Evolutionary conservation across 2,329 filamentous ascomycete species (phyloP).

Genomic region (Capronia epimyces): DNA sequence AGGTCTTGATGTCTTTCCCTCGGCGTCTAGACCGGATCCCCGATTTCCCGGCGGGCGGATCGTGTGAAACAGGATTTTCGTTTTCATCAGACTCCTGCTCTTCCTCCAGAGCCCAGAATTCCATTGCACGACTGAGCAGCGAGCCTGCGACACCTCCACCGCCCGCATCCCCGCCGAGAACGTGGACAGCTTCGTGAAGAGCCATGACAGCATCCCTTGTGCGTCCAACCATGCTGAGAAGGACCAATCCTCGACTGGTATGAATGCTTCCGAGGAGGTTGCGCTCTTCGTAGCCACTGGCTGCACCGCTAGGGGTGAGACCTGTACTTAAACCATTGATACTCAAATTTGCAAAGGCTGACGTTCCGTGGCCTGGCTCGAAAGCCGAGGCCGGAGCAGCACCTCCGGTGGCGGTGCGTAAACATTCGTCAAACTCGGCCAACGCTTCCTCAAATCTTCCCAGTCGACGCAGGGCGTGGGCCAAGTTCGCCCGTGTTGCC

Average conservation of each 20-base stretch:
- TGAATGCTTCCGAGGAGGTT: constrained; percentile 44
- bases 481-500: constrained; percentile 79
- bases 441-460: constrained; percentile 66
- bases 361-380: constrained; percentile 19
- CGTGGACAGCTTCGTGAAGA: constrained; percentile 64
- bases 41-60: background rate
- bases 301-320: constrained; percentile 33
- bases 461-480: constrained; percentile 74
- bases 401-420: constrained; percentile 70
- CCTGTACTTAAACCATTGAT: constrained; percentile 15
- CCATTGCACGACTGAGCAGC: constrained; percentile 41
- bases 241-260: constrained; percentile 64
- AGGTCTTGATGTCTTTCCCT: constrained; percentile 5
- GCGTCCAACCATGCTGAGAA: constrained; percentile 66
- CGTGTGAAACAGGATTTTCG: constrained; percentile 8
- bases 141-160: constrained; percentile 45
- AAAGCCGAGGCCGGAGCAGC: constrained; percentile 36
- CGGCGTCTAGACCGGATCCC: constrained; percentile 17
- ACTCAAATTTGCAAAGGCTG: constrained; percentile 22
- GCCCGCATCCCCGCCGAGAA: constrained; percentile 44
- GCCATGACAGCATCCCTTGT: constrained; percentile 73
- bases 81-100: constrained; percentile 24
- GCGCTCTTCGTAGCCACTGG: constrained; percentile 45
- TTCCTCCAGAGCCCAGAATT: constrained; percentile 43
- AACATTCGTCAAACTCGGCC: constrained; percentile 76